These are phyloP conservation scores for Collybia mongolica DNA, from an alignment of 768 basidiomycete species.

Conservation along the genomic window DNA sequence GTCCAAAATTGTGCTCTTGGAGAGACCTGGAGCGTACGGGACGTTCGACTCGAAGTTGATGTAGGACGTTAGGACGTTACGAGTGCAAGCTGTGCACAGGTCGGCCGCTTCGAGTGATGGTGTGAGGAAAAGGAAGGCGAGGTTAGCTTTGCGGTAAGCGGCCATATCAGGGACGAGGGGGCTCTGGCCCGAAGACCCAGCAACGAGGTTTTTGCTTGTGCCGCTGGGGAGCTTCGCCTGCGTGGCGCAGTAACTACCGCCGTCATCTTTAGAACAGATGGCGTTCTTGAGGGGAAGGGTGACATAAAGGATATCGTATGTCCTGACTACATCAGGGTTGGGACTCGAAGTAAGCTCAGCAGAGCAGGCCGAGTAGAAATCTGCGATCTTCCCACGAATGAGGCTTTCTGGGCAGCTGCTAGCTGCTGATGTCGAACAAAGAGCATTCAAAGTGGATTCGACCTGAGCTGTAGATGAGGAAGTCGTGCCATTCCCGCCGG, in stretches of 20 bases:
- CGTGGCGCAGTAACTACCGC: constrained; percentile 67
- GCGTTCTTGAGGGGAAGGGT: constrained; percentile 64
- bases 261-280: constrained; percentile 75
- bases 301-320: constrained; percentile 83
- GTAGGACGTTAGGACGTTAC: constrained; percentile 73
- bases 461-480: constrained; percentile 43
- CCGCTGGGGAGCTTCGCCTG: constrained; percentile 35
- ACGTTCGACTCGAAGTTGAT: constrained; percentile 67
- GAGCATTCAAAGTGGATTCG: constrained; percentile 43
- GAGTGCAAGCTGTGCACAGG: constrained; percentile 85
- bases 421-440: constrained; percentile 53
- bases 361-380: constrained; percentile 72
- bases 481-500: constrained; percentile 40
- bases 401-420: constrained; percentile 52
- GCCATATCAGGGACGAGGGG: constrained; percentile 53
- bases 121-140: constrained; percentile 80
- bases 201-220: constrained; percentile 10
- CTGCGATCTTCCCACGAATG: constrained; percentile 59
- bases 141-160: constrained; percentile 55
- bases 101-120: constrained; percentile 40
- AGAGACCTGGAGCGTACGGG: constrained; percentile 77
- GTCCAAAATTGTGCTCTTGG: constrained; percentile 59
- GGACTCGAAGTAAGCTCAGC: constrained; percentile 60
- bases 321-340: constrained; percentile 48
- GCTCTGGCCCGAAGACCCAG: constrained; percentile 16